Base-by-base conservation (phyloP, 805 yeast genomes). In the Tetrapisispora pingtungensis region DNA sequence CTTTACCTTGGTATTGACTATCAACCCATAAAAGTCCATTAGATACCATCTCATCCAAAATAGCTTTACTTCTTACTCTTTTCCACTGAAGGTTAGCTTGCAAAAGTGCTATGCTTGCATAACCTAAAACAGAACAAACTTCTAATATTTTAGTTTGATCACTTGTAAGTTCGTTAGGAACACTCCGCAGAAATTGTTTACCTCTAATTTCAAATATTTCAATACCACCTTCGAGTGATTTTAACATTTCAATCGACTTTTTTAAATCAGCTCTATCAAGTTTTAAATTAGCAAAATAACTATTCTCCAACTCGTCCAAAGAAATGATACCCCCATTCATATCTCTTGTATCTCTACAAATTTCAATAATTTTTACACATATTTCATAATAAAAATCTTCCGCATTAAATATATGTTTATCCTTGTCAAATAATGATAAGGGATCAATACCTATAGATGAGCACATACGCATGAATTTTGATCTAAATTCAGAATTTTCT, bases 21-120 rank as follows among this genome's bases (percentile, higher is more conserved):
- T 89, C 97, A 1, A 88, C 66, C 98, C 98, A 90, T 13, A 90
- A 65, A 43, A 87, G 70, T 3, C 97, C 97, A 41, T 73, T 73
- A 49, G 82, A 71, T 1, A 89, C 82, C 86, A 90, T 79, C 38
- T 84, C 90, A 33, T 84, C 81, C 5, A 90, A 57, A 4, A 80
- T 81, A 0, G 78, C 66, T 49, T 72, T 72, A 43, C 84, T 72
- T 44, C 96, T 67, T 2, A 75, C 66, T 2, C 58, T 57, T 41
- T 73, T 77, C 98, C 98, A 90, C 1, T 71, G 71, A 46, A 81
- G 75, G 56, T 90, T 93, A 52, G 82, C 96, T 13, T 72, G 61
- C 33, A 90, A 64, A 26, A 88, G 61, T 2, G 77, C 64, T 7
- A 72, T 70, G 3, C 85, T 73, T 1, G 87, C 85, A 57, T 70